These are phyloP conservation scores for Austroboletus festivus DNA, from an alignment of 768 basidiomycete species.

Conservation along the genomic window DNA sequence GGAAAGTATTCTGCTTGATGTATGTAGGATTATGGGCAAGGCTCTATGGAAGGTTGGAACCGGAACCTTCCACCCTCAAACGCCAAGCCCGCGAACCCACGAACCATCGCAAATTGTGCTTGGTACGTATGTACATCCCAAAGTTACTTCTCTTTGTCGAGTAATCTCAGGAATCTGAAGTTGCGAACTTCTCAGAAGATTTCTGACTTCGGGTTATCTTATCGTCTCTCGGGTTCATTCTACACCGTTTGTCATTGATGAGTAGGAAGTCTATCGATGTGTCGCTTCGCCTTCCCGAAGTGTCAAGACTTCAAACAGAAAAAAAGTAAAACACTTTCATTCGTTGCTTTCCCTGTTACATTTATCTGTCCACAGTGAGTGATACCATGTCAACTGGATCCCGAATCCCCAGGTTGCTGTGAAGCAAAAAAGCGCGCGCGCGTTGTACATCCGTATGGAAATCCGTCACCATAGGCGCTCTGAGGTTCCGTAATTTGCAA, in stretches of 20 bases:
- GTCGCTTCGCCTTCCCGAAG: not conserved
- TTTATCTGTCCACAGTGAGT: not conserved
- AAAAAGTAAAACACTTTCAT: not conserved
- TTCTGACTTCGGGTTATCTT: not conserved
- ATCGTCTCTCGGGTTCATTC: not conserved
- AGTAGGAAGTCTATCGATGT: too few relatives aligned
- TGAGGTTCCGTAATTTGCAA: not conserved
- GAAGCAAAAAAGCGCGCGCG: too few relatives aligned
- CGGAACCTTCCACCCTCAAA: slow-evolving; percentile 10
- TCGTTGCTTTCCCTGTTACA: not conserved
- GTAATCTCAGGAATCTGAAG: not conserved
- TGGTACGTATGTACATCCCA: not conserved
- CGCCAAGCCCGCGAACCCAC: slow-evolving; percentile 6
- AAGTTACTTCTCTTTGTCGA: not conserved
- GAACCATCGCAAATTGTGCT: not conserved
- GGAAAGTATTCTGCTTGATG: not conserved
- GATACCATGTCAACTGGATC: not conserved
- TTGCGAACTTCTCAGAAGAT: not conserved
- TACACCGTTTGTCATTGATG: not conserved
- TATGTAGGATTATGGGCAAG: not conserved
- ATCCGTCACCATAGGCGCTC: not conserved
- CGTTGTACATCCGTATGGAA: too few relatives aligned
- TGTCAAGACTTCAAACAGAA: not conserved
- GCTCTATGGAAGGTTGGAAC: too few relatives aligned
- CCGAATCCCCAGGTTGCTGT: too few relatives aligned